phyloP scores from a whole-genome alignment of 1,284 basidiomycete genomes.

The Bondarzewia mesenterica region DNA sequence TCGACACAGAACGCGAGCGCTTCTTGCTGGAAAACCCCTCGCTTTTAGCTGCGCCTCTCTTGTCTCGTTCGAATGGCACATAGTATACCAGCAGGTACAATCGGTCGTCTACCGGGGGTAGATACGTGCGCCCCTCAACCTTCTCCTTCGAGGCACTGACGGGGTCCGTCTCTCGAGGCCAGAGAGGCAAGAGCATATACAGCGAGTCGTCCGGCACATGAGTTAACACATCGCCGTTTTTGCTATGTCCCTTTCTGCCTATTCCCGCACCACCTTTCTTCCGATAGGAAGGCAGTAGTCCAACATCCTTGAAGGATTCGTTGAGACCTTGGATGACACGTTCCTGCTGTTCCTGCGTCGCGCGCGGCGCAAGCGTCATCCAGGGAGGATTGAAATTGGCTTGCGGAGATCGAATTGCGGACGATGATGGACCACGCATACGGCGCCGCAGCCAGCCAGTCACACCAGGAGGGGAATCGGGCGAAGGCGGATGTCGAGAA shows the following conservation, averaged over 20 bases:
- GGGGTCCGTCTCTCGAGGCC: conserved; percentile 66
- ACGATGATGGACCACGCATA: conserved; percentile 1
- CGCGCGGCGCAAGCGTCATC: conserved; percentile 54
- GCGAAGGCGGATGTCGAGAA: conserved; percentile 23
- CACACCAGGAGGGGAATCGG: conserved; percentile 14
- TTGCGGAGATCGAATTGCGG: conserved; percentile 2
- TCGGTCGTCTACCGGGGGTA: conserved; percentile 39
- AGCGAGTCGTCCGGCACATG: conserved; percentile 57
- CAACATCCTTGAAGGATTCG: conserved; percentile 70
- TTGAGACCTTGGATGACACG: conserved; percentile 62
- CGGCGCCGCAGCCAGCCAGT: conserved; percentile 8
- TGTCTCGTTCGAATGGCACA: conserved; percentile 35
- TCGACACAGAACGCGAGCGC: conserved; percentile 24
- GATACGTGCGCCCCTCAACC: conserved; percentile 19
- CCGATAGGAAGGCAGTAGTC: conserved; percentile 52
- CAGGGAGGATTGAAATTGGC: conserved; percentile 37
- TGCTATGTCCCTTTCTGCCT: conserved; percentile 20
- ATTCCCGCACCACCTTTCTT: conserved; percentile 23
- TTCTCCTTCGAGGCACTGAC: conserved; percentile 12
- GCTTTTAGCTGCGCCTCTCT: background rate
- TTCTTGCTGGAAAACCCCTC: conserved; percentile 18
- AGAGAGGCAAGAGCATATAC: conserved; percentile 77
- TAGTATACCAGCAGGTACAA: conserved; percentile 72
- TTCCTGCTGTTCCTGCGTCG: conserved; percentile 57
- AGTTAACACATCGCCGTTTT: conserved; percentile 42